Evolutionary conservation across 108 stramenopile genomes (phyloP).

Genomic region (Ochromonas danica): DNA sequence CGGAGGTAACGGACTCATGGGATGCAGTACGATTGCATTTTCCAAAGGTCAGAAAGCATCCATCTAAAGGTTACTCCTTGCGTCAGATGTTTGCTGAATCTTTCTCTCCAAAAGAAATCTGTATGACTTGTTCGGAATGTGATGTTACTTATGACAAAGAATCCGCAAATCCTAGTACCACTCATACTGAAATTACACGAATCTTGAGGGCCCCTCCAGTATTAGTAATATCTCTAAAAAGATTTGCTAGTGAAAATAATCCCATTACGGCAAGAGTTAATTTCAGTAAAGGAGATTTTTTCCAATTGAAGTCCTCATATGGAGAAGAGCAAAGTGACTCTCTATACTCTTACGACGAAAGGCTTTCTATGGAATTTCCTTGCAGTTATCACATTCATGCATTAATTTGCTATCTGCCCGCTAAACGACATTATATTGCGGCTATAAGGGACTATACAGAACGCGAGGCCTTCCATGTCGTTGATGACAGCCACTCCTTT

Average conservation of each 20-base stretch:
- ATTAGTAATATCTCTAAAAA: constrained; percentile 18
- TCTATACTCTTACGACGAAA: constrained; percentile 16
- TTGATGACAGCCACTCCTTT: constrained; percentile 9
- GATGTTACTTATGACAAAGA: constrained; percentile 17
- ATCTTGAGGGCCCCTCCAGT: constrained; percentile 13
- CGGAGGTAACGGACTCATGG: constrained; percentile 13
- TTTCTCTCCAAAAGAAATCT: constrained; percentile 17
- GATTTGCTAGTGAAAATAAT: constrained; percentile 17
- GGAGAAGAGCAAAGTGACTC: constrained; percentile 14
- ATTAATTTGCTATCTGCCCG: constrained; percentile 15
- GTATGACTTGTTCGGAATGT: constrained; percentile 15
- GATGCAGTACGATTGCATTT: constrained; percentile 15
- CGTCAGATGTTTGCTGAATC: constrained; percentile 15
- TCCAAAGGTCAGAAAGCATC: constrained; percentile 15
- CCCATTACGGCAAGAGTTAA: constrained; percentile 15
- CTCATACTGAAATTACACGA: constrained; percentile 16
- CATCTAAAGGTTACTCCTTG: constrained; percentile 15
- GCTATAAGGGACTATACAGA: constrained; percentile 15
- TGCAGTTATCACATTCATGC: constrained; percentile 15
- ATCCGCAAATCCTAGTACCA: constrained; percentile 15
- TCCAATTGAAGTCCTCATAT: constrained; percentile 16
- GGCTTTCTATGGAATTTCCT: constrained; percentile 15
- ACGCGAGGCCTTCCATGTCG: constrained; percentile 12
- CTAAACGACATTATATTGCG: constrained; percentile 16
- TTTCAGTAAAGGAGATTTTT: constrained; percentile 17